These are phyloP conservation scores for Chamaecyparis obtusa DNA, from an alignment of 75 land plant species.

Conservation along the genomic window DNA sequence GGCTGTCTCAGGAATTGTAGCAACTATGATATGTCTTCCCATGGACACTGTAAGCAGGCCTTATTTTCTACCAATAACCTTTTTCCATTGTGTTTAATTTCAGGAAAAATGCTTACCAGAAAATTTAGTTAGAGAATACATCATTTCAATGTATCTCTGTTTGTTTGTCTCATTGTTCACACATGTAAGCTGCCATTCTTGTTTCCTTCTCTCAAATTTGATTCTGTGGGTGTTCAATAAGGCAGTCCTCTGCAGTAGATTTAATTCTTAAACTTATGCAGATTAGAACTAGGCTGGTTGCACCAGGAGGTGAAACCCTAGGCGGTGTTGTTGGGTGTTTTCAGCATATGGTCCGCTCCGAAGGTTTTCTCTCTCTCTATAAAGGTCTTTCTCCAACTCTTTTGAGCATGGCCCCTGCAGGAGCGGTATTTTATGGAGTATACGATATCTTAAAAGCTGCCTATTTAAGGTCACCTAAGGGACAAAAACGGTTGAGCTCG, in stretches of 20 bases:
- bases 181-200: neutral
- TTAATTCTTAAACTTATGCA: constrained; percentile 18
- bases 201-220: neutral
- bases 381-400: constrained; percentile 43
- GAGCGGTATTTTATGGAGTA: constrained; percentile 55
- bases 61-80: neutral
- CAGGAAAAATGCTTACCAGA: neutral
- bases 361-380: constrained; percentile 44
- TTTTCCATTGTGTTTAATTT: neutral
- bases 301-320: constrained; percentile 52
- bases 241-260: neutral
- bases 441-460: constrained; percentile 53
- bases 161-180: neutral
- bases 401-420: constrained; percentile 49
- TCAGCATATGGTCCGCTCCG: constrained; percentile 30
- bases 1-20: constrained; percentile 42
- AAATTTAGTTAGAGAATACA: neutral
- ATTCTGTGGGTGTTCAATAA: neutral
- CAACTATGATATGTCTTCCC: constrained; percentile 49
- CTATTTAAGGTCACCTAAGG: constrained; percentile 32
- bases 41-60: constrained; percentile 45
- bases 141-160: neutral
- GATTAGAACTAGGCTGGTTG: constrained; percentile 53
- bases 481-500: neutral
- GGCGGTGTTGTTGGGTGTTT: constrained; percentile 51